Evolutionary conservation across 768 basidiomycete genomes (phyloP).

Genomic region (Suillus brevipes): DNA sequence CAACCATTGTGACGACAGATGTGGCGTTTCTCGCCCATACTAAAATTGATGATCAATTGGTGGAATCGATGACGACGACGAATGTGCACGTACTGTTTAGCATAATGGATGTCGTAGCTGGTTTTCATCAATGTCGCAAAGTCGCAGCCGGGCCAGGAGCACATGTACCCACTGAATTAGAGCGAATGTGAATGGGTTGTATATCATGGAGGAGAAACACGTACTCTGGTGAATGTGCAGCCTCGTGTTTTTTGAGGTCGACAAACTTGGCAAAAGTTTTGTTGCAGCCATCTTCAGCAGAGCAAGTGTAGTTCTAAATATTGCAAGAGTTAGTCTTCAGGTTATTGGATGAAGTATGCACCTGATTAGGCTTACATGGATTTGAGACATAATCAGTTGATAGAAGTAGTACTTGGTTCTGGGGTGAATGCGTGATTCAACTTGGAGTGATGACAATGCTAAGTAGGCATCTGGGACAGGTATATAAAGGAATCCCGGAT

Average conservation of each 20-base stretch:
- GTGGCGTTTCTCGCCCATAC: slow-evolving; percentile 21
- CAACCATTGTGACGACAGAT: background rate
- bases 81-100: slow-evolving; percentile 17
- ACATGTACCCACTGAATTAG: slow-evolving; percentile 18
- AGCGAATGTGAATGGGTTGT: background rate
- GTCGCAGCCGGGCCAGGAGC: slow-evolving; percentile 13
- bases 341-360: background rate
- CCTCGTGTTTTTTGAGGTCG: slow-evolving; percentile 25
- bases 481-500: too few relatives aligned
- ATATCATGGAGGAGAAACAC: too few relatives aligned
- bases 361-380: background rate
- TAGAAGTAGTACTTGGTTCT: background rate
- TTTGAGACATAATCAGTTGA: background rate
- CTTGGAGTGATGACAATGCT: too few relatives aligned
- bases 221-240: background rate
- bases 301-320: slow-evolving; percentile 17
- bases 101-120: slow-evolving; percentile 21
- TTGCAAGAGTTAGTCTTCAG: background rate
- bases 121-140: slow-evolving; percentile 22
- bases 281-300: slow-evolving; percentile 10
- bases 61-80: background rate
- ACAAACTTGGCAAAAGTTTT: slow-evolving; percentile 3
- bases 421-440: background rate
- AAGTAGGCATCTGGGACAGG: too few relatives aligned
- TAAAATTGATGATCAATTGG: slow-evolving; percentile 2